Evolutionary conservation across 2,329 filamentous ascomycete species (phyloP), one percentile per base, ranked within the genome.

Genomic region (Fusarium pseudonygamai): DNA sequence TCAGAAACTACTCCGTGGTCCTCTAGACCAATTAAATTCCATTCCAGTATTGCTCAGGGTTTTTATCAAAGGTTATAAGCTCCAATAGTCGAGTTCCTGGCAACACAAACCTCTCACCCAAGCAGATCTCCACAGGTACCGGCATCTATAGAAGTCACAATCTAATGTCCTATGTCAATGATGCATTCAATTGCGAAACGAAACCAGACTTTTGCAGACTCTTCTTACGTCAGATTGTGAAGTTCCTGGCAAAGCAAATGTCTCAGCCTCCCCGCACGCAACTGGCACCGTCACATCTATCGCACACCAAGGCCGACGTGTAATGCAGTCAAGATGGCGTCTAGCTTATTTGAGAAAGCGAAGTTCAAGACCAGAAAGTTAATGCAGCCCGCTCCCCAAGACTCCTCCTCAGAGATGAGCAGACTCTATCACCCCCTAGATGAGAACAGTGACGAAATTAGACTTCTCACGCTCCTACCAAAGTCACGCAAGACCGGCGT

Each of bases 1-100:
- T 7, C 4, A 46, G 26, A 22, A 28, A 30, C 10, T 14, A 5
- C 24, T 5, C 12, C 6, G 7, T 22, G 3, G 20, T 22, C 0
- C 26, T 7, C 18, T 5, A 9, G 3, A 30, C 7, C 26, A 46
- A 46, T 28, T 22, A 0, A 6, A 22, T 46, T 12, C 13, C 2
- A 22, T 28, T 46, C 7, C 20, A 20, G 28, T 4, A 46, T 30
- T 4, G 6, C 18, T 26, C 45, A 7, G 12, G 11, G 7, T 24
- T 28, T 46, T 28, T 28, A 26, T 5, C 18, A 4, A 6, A 45
- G 14, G 9, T 26, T 30, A 8, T 46, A 26, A 30, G 8, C 45
- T 22, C 26, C 13, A 12, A 30, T 22, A 20, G 20, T 30, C 24
- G 43, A 28, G 43, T 46, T 46, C 43, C 18, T 24, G n/a, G n/a